These are phyloP conservation scores for Aspergillus ruber DNA, from an alignment of 2,329 filamentous ascomycete species.

Conservation along the genomic window DNA sequence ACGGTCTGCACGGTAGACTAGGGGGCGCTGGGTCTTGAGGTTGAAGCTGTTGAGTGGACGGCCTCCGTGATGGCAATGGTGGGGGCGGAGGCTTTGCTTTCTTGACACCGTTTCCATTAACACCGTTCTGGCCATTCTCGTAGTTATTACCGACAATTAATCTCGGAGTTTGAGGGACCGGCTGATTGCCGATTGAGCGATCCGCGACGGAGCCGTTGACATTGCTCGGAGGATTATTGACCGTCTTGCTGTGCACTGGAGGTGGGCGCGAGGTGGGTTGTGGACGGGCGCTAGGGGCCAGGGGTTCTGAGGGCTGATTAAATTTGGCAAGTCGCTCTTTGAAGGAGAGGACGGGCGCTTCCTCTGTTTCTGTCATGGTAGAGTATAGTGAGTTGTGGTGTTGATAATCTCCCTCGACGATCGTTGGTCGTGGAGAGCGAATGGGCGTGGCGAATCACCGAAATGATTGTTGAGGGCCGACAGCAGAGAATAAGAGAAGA, in stretches of 20 bases:
- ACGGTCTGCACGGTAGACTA: constrained; percentile 43
- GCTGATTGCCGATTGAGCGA: constrained; percentile 23
- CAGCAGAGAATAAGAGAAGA: background rate
- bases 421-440: no score
- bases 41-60: constrained; percentile 24
- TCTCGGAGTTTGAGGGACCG: constrained; percentile 8
- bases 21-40: constrained; percentile 20
- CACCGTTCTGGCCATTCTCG: constrained; percentile 1
- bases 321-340: constrained; percentile 42
- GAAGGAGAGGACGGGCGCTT: constrained; percentile 38
- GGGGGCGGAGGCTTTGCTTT: constrained; percentile 32
- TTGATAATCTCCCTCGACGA: background rate
- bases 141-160: background rate
- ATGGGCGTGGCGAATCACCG: no score
- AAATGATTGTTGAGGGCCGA: no score
- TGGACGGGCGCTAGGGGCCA: constrained; percentile 11
- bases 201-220: constrained; percentile 24
- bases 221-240: constrained; percentile 31
- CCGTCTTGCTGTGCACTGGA: constrained; percentile 22
- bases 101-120: constrained; percentile 14
- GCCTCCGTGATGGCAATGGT: constrained; percentile 41
- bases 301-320: constrained; percentile 30
- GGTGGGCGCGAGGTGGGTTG: constrained; percentile 22
- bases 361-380: constrained; percentile 19
- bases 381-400: background rate